Evolutionary conservation across 345 rosid genomes (phyloP).

Genomic region (Citropsis articulata): DNA sequence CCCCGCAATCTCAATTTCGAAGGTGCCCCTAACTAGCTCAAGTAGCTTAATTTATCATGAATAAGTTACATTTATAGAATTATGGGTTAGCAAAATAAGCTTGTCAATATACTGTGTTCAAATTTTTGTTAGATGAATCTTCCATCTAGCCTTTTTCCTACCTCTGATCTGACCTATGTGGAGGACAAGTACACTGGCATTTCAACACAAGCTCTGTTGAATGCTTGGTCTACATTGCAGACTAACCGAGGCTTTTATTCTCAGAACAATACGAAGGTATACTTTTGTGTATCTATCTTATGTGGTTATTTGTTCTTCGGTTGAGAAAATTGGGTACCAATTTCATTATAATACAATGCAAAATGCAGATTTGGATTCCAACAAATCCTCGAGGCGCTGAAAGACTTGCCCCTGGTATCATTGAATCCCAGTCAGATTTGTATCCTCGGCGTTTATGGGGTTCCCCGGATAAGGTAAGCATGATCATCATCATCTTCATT

Average conservation of each 20-base stretch:
- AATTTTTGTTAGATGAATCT: constrained; percentile 64
- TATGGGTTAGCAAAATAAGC: constrained; percentile 1
- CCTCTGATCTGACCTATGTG: constrained; percentile 72
- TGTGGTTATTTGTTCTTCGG: too few species aligned
- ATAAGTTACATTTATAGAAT: not conserved
- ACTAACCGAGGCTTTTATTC: constrained; percentile 27
- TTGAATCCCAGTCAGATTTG: constrained; percentile 71
- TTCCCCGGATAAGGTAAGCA: constrained; percentile 67
- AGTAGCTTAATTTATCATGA: not conserved
- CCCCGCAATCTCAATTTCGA: constrained; percentile 72
- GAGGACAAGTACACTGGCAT: constrained; percentile 84
- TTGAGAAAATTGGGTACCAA: too few species aligned
- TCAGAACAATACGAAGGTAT: constrained; percentile 54
- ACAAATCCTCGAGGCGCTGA: constrained; percentile 94
- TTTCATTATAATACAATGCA: not conserved
- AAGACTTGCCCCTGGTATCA: constrained; percentile 79
- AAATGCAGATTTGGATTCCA: constrained; percentile 81
- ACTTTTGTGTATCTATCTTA: too few species aligned
- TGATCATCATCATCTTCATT: not conserved
- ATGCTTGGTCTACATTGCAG: constrained; percentile 70
- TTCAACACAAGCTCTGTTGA: constrained; percentile 59
- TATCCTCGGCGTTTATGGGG: constrained; percentile 85
- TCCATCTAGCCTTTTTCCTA: constrained; percentile 75
- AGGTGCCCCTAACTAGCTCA: constrained; percentile 33
- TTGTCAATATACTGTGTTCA: constrained; percentile 14